Base-by-base conservation (phyloP, 805 yeast species). In the Scheffersomyces spartinae region DNA sequence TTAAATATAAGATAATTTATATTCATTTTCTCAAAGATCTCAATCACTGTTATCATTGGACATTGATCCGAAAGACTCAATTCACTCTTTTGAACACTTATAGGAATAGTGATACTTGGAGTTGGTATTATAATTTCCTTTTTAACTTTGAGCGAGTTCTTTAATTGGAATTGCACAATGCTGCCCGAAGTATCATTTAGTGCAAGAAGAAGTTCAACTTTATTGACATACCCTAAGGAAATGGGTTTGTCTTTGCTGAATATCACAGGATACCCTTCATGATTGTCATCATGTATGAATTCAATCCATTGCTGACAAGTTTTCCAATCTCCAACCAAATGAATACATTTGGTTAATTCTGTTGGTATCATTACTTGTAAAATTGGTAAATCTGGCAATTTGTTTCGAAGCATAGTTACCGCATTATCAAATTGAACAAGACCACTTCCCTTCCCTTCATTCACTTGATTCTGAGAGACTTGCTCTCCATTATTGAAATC, bases 191-290 rank as follows among this genome's bases (percentile, higher is more conserved):
- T n/a, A n/a, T n/a, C n/a, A n/a, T n/a, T n/a, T n/a, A n/a, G n/a
- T n/a, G n/a, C n/a, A n/a, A n/a, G n/a, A n/a, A n/a, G n/a, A n/a
- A n/a, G n/a, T n/a, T n/a, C 7, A 6, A 9, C 14, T 25, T 59
- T 60, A 16, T 42, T 36, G 11, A 58, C 35, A 26, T 58, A 60
- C 8, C 67, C 67, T 12, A 58, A 27, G 16, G 38, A 32, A 2
- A 44, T 24, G 1, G 57, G 62, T 13, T 43, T 28, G 4, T 26
- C 27, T 9, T 37, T 35, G 27, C 42, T 47, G 4, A 44, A 29
- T 3, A 59, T 32, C 9, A 60, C 21, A 1, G 67, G 67, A 29
- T 58, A 60, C 2, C 65, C 65, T 28, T 60, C 65, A 30, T 60
- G 64, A 20, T 32, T 34, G 26, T 58, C 63, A 16, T 50, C 53